These are phyloP conservation scores for Calonectria hongkongensis DNA, from an alignment of 2,329 filamentous ascomycete genomes.

Conservation along the genomic window DNA sequence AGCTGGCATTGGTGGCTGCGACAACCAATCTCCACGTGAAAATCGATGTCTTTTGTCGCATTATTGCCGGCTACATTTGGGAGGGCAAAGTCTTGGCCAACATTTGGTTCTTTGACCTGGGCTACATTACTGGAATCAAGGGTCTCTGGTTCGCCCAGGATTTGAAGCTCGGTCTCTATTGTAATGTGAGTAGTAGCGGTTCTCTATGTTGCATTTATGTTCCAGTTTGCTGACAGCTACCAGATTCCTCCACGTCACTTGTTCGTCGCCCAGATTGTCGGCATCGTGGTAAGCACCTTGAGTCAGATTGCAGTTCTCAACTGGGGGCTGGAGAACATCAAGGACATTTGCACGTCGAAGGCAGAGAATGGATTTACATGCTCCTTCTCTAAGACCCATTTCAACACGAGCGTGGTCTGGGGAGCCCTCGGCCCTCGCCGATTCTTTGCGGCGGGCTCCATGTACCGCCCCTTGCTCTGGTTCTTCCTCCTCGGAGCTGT, in stretches of 20 bases:
- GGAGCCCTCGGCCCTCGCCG: constrained; percentile 73
- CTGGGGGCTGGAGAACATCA: constrained; percentile 66
- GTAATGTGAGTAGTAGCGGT: constrained; percentile 48
- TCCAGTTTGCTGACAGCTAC: constrained; percentile 30
- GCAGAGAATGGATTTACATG: constrained; percentile 68
- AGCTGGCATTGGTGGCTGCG: constrained; percentile 60
- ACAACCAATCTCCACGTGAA: constrained; percentile 66
- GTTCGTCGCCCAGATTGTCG: constrained; percentile 66
- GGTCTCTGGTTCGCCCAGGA: constrained; percentile 65
- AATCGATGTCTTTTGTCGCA: constrained; percentile 67
- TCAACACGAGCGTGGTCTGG: constrained; percentile 74
- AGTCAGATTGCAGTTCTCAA: constrained; percentile 65
- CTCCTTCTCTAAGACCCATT: constrained; percentile 62
- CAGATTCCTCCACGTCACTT: constrained; percentile 65
- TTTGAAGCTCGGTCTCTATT: constrained; percentile 67
- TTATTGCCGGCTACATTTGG: constrained; percentile 66
- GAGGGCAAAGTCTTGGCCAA: constrained; percentile 65
- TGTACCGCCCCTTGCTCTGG: constrained; percentile 70
- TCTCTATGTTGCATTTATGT: not conserved
- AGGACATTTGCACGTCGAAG: constrained; percentile 66
- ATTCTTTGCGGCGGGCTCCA: constrained; percentile 70
- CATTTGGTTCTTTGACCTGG: constrained; percentile 62
- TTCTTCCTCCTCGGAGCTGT: constrained; percentile 73
- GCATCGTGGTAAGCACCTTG: constrained; percentile 65
- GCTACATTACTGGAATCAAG: constrained; percentile 65